A percentile compares a stretch with the other conserved stretches of the same genome.
phyloP scores from a whole-genome alignment of 2,329 filamentous ascomycete genomes.

The Paraconiothyrium brasiliense region DNA sequence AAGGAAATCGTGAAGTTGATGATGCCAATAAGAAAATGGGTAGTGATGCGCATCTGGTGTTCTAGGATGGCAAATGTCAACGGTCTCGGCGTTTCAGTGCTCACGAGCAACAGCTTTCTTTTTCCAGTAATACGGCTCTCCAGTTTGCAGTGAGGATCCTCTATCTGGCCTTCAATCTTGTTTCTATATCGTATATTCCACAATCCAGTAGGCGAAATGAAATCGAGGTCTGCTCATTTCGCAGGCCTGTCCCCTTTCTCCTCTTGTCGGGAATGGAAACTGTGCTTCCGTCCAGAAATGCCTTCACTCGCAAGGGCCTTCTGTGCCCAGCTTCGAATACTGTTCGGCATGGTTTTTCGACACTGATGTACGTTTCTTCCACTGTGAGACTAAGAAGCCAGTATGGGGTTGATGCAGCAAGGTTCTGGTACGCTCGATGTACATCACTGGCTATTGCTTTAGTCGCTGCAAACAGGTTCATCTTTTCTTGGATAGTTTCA shows the following conservation, averaged over 20 bases:
- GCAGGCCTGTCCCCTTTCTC: background rate
- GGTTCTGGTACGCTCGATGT: background rate
- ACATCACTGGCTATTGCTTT: background rate
- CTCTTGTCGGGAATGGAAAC: background rate
- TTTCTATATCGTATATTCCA: background rate
- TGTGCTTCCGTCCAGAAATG: background rate
- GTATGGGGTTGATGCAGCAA: background rate
- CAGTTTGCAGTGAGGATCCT: background rate
- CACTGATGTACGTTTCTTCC: background rate
- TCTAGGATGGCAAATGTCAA: background rate
- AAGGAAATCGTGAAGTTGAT: background rate
- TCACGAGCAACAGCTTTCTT: background rate
- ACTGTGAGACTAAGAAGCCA: background rate
- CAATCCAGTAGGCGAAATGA: background rate
- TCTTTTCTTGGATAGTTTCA: background rate
- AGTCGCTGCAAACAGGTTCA: background rate
- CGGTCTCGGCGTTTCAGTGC: background rate
- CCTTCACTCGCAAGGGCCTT: background rate
- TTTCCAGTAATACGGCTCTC: background rate
- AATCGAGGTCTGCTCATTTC: background rate
- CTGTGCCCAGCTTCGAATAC: background rate
- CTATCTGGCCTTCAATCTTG: background rate
- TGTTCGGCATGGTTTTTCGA: background rate
- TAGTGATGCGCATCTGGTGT: background rate
- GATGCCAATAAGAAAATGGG: background rate